Base-by-base conservation (phyloP, 345 rosid genomes). In the Aurinia saxatilis region DNA sequence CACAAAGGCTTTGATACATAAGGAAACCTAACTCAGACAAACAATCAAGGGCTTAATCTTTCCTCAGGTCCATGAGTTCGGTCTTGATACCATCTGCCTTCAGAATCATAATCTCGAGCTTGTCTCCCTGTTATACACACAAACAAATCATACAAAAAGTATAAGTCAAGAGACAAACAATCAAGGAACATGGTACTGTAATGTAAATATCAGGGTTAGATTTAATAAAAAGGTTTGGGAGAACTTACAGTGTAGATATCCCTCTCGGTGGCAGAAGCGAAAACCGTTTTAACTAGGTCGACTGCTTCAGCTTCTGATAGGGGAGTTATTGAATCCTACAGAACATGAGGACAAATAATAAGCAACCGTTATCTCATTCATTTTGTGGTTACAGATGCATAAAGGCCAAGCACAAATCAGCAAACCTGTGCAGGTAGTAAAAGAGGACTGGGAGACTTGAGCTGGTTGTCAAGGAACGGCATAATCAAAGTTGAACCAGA, bases 381-480 rank as follows among this genome's bases (percentile, higher is more conserved):
- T 29, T 50, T 10, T 29, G 44, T 6, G 30, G 11, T 7, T 50
- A 31, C 59, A n/a, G 15, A 62, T 40, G 38, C n/a, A 37, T 17
- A 34, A 48, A n/a, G 30, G 10, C 30, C 21, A 8, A 41, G 5
- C 50, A 57, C 14, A 35, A 57, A 29, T 17, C 29, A 39, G 60
- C 71, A 66, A 44, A 91, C 88, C 84, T 69, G 81, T 8, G 82
- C 87, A 47, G 99, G 98, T 71, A 95, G 73, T 39, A 95, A 71
- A 31, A 95, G 99, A 11, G 98, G 99, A 35, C 99, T 95, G 14
- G 99, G 99, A 58, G 95, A 82, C 73, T 95, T 95, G 66, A 95
- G 75, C 67, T 90, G 98, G 76, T 95, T 95, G 71, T 95, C 99
- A 64, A 95, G 84, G 66, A 90, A 90, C 27, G 99, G 99, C 85